phyloP scores from a whole-genome alignment of 1,284 basidiomycete genomes.

The Apiotrichum brassicae region DNA sequence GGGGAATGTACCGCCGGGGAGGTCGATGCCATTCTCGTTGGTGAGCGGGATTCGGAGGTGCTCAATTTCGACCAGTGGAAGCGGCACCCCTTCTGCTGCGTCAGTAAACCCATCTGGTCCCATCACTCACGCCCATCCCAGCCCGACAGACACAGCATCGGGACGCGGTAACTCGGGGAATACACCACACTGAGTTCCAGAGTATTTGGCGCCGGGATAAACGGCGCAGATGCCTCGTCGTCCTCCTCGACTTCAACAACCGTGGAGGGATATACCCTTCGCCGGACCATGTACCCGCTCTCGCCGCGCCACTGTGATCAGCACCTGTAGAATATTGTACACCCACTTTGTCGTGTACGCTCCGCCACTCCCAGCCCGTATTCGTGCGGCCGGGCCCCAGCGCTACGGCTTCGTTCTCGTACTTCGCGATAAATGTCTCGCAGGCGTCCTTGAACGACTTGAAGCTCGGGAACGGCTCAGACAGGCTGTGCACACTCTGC shows the following conservation, averaged over 20 bases:
- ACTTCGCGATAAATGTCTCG: slow-evolving; percentile 10
- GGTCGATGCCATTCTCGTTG: slow-evolving; percentile 17
- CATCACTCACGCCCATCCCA: slow-evolving; percentile 31
- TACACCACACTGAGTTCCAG: slow-evolving; percentile 25
- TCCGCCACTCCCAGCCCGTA: slow-evolving; percentile 26
- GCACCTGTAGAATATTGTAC: background rate
- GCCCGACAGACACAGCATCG: slow-evolving; percentile 28
- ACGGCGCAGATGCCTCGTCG: slow-evolving; percentile 7
- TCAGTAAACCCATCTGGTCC: background rate
- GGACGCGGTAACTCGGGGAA: slow-evolving; percentile 27
- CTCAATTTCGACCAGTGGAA: slow-evolving; percentile 14
- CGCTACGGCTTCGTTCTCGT: background rate
- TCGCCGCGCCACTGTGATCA: slow-evolving; percentile 11
- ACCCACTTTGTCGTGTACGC: slow-evolving; percentile 15
- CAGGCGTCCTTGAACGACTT: slow-evolving; percentile 7
- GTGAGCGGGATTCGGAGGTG: slow-evolving; percentile 2
- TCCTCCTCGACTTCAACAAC: slow-evolving; percentile 10
- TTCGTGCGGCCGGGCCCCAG: slow-evolving; percentile 21
- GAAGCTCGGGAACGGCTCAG: slow-evolving; percentile 9
- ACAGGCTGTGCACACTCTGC: background rate
- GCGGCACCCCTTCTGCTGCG: slow-evolving; percentile 23
- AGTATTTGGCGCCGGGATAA: slow-evolving; percentile 3
- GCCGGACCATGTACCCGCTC: slow-evolving; percentile 26
- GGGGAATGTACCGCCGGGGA: slow-evolving; percentile 24
- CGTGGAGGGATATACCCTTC: background rate